Conservation (phyloP, 352 stramenopile species). For the Phytophthora boehmeriae region DNA sequence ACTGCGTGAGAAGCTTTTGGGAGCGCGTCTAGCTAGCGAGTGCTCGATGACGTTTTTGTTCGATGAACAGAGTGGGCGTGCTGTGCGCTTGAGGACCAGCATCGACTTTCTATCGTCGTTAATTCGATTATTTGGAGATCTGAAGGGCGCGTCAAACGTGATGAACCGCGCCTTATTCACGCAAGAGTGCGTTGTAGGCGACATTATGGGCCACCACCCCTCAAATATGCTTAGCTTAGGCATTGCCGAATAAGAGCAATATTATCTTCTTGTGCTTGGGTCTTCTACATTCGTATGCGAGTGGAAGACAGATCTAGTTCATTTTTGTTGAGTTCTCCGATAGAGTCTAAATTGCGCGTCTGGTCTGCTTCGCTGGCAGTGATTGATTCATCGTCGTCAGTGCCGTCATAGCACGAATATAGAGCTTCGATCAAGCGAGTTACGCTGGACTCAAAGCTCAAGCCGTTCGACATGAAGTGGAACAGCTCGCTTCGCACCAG, state of each 20-base stretch:
- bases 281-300: conserved; percentile 23
- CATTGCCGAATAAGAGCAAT: neutral
- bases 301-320: conserved; percentile 18
- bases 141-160: conserved; percentile 10
- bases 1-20: conserved; percentile 6
- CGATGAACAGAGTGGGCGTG: conserved; percentile 13
- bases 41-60: conserved; percentile 16
- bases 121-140: neutral
- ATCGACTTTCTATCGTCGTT: conserved; percentile 1
- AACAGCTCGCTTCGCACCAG: conserved; percentile 65
- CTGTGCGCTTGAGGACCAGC: conserved; percentile 5
- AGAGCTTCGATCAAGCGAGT: conserved; percentile 14
- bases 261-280: neutral
- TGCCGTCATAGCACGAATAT: neutral
- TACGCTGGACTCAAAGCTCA: conserved; percentile 57
- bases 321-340: conserved; percentile 7
- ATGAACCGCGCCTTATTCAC: conserved; percentile 14
- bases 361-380: conserved; percentile 10
- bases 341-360: conserved; percentile 18
- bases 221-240: too few relatives aligned
- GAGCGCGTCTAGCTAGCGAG: neutral
- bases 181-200: conserved; percentile 8
- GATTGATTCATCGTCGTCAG: conserved; percentile 9
- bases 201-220: neutral
- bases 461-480: conserved; percentile 57